Conservation (phyloP, 495 filamentous ascomycete genomes). For the Talaromyces wortmannii region DNA sequence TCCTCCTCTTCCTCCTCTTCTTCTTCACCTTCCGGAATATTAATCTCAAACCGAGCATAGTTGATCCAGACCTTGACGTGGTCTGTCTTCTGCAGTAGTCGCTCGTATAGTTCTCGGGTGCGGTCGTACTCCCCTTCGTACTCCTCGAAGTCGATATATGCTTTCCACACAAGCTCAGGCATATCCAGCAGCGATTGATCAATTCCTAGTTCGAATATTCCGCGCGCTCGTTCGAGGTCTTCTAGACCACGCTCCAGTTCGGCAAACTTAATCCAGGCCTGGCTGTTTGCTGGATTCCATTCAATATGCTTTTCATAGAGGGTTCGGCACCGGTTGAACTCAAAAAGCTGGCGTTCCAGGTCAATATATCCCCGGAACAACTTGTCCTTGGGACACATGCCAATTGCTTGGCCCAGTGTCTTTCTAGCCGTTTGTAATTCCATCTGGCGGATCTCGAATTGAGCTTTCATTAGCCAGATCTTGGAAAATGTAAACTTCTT, state of each 20-base stretch:
- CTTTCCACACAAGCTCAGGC: constrained; percentile 95
- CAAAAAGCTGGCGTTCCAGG: constrained; percentile 84
- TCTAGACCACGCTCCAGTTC: constrained; percentile 86
- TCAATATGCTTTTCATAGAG: constrained; percentile 90
- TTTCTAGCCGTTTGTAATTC: constrained; percentile 76
- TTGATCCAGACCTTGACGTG: constrained; percentile 99
- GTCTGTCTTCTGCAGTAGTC: constrained; percentile 84
- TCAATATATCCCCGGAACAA: constrained; percentile 91
- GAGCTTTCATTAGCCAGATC: constrained; percentile 87
- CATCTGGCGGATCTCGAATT: constrained; percentile 87
- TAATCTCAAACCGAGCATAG: constrained; percentile 95
- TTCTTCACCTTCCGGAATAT: constrained; percentile 64
- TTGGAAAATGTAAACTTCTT: constrained; percentile 98
- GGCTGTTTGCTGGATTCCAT: constrained; percentile 81
- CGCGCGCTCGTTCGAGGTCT: constrained; percentile 79
- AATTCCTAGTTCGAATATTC: constrained; percentile 88
- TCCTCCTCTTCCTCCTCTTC: constrained; percentile 55
- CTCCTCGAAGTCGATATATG: constrained; percentile 97
- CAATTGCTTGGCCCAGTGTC: constrained; percentile 80
- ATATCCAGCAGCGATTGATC: constrained; percentile 84
- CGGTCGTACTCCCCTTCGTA: constrained; percentile 83
- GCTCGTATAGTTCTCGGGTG: constrained; percentile 80
- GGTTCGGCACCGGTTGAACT: constrained; percentile 83
- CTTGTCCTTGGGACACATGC: constrained; percentile 92
- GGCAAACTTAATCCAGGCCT: constrained; percentile 93